Base-by-base conservation (phyloP, 805 yeast genomes). In the Ogataea siamensis region DNA sequence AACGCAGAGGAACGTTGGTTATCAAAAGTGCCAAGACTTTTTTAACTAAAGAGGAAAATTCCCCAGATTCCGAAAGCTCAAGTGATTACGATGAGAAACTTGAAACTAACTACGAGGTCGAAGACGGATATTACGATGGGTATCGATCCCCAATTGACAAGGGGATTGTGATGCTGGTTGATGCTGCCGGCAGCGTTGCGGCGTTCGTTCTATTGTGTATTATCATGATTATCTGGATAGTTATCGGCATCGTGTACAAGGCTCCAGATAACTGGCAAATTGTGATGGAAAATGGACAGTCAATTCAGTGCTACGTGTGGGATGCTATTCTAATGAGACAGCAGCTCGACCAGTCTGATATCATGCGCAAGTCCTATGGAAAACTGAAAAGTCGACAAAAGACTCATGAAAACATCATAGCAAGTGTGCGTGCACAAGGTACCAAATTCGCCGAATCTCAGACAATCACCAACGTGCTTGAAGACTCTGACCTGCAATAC, bases 171-270 rank as follows among this genome's bases (percentile, higher is more conserved):
- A 3, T 22, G 25, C n/a, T 22, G 6, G 25, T 22, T 11, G 25
- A 22, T 22, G 25, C 25, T 5, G 25, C 25, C 25, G 25, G 25
- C 10, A 22, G 12, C 19, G 19, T 30, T 19, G 4, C 33, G n/a
- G 24, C 14, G 8, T 25, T 22, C 28, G 7, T 22, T 22, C 11
- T 13, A 10, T 28, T 21, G 14, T 22, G 24, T 10, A 22, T 22
- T 4, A 22, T 22, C 6, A 4, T 22, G 25, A 22, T 12, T 12
- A 10, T 22, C 12, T 22, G 25, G 25, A 12, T 22, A 4, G n/a
- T 22, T 22, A 10, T 22, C n/a, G 25, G 25, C 25, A 22, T 22
- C n/a, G 25, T 22, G 25, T 22, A 22, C n/a, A 22, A 22, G n/a
- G 25, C 25, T 10, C 25, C 25, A 22, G 25, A 22, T 5, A 22